Evolutionary conservation across 2,329 filamentous ascomycete species (phyloP).

Genomic region (Aspergillus intermedius): DNA sequence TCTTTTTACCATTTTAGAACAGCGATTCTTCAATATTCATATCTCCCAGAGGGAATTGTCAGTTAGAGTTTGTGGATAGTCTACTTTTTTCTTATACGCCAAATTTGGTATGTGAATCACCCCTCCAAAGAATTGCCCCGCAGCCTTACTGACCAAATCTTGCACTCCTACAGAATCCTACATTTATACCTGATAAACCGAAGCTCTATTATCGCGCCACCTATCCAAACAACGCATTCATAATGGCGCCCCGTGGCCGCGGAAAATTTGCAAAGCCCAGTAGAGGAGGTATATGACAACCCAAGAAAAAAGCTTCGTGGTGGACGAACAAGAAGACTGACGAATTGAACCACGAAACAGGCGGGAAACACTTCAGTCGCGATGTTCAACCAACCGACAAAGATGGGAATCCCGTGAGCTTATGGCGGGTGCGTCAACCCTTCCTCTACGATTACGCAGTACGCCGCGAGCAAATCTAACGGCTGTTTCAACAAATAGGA

Average conservation of each 20-base stretch:
- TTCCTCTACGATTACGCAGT: slow-evolving; percentile 2
- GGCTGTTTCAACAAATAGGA: slow-evolving; percentile 20
- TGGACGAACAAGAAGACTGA: not conserved
- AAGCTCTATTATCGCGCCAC: not conserved
- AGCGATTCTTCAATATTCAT: no score
- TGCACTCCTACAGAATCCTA: not conserved
- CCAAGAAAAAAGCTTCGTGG: not conserved
- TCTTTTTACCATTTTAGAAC: not conserved
- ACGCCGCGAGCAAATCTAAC: not conserved
- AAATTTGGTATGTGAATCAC: not conserved
- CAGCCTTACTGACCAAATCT: not conserved
- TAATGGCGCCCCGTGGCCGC: slow-evolving; percentile 58
- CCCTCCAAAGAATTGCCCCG: not conserved
- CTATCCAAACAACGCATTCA: slow-evolving; percentile 2
- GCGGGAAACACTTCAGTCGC: slow-evolving; percentile 91
- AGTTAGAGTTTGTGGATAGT: no score
- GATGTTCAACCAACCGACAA: slow-evolving; percentile 81
- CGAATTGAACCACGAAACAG: slow-evolving; percentile 41
- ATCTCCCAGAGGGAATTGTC: no score
- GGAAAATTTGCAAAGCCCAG: slow-evolving; percentile 94
- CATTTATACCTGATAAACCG: not conserved
- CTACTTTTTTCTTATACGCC: not conserved
- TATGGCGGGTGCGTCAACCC: slow-evolving; percentile 63
- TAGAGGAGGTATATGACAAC: slow-evolving; percentile 64
- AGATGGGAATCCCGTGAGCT: slow-evolving; percentile 80